phyloP scores from a whole-genome alignment of 352 stramenopile genomes.

The Phytophthora fragariaefolia region DNA sequence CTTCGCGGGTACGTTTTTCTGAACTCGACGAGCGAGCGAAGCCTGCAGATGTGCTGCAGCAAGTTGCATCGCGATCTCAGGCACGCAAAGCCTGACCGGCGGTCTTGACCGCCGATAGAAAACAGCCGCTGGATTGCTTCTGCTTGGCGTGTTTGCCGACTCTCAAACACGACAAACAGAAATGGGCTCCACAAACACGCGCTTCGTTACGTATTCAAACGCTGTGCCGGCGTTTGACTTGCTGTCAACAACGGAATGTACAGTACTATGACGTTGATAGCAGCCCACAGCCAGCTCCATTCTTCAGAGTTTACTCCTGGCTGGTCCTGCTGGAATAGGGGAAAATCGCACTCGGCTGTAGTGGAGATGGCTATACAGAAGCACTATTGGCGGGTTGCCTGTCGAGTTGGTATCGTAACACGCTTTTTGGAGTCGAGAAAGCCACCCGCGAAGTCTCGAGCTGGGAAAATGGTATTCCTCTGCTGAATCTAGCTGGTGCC shows the following conservation, averaged over 20 bases:
- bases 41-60: slow-evolving; percentile 9
- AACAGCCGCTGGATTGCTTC: slow-evolving; percentile 6
- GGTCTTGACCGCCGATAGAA: slow-evolving; percentile 20
- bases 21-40: slow-evolving; percentile 8
- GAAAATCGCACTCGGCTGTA: slow-evolving; percentile 22
- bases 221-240: too few relatives aligned
- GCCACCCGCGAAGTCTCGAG: slow-evolving; percentile 9
- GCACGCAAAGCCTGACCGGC: slow-evolving; percentile 6
- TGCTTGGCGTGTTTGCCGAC: background rate
- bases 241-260: too few relatives aligned
- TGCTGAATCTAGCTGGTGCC: slow-evolving; percentile 13
- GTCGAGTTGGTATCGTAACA: background rate
- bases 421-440: slow-evolving; percentile 8
- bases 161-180: background rate
- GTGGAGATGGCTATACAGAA: slow-evolving; percentile 21
- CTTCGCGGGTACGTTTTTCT: slow-evolving; percentile 1
- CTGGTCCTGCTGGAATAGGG: background rate
- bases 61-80: slow-evolving; percentile 10
- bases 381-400: slow-evolving; percentile 11
- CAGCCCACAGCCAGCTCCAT: too few relatives aligned
- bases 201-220: background rate
- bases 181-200: background rate
- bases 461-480: slow-evolving; percentile 15
- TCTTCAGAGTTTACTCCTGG: background rate
- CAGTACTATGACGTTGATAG: too few relatives aligned